phyloP scores from a whole-genome alignment of 768 basidiomycete genomes.

The Tulasnella sp. region DNA sequence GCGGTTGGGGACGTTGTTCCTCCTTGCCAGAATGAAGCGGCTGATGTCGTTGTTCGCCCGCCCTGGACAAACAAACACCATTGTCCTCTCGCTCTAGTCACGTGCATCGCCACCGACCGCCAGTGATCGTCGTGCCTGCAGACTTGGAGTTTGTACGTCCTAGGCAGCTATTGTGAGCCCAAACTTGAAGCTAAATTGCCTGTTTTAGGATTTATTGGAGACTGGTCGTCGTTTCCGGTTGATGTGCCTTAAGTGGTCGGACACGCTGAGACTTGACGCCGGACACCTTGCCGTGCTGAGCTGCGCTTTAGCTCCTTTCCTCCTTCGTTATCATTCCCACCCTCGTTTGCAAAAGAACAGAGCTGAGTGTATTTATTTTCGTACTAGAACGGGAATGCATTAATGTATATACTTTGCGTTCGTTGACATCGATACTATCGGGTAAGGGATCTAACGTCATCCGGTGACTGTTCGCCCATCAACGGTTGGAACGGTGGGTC shows the following conservation, averaged over 20 bases:
- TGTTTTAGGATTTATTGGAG: neutral
- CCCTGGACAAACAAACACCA: slow-evolving; percentile 11
- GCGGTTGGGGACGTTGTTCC: neutral
- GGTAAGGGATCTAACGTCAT: too few species aligned
- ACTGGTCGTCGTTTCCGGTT: neutral
- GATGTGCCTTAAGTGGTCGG: neutral
- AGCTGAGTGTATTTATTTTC: too few species aligned
- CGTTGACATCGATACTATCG: too few species aligned
- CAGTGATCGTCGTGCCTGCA: neutral
- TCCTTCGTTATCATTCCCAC: too few species aligned
- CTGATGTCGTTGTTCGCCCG: neutral
- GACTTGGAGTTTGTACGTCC: neutral
- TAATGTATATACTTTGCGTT: too few species aligned
- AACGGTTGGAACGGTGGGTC: too few species aligned
- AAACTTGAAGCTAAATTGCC: neutral
- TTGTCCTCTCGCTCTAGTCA: neutral
- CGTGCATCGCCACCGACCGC: neutral
- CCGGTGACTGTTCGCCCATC: too few species aligned
- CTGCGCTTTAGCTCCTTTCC: too few species aligned
- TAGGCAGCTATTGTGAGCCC: neutral
- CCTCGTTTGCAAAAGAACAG: too few species aligned
- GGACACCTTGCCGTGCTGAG: too few species aligned
- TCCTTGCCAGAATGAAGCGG: slow-evolving; percentile 2
- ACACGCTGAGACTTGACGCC: neutral
- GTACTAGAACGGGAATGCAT: too few species aligned